Evolutionary conservation across 495 filamentous ascomycete species (phyloP).

Genomic region (Zalerion maritima): DNA sequence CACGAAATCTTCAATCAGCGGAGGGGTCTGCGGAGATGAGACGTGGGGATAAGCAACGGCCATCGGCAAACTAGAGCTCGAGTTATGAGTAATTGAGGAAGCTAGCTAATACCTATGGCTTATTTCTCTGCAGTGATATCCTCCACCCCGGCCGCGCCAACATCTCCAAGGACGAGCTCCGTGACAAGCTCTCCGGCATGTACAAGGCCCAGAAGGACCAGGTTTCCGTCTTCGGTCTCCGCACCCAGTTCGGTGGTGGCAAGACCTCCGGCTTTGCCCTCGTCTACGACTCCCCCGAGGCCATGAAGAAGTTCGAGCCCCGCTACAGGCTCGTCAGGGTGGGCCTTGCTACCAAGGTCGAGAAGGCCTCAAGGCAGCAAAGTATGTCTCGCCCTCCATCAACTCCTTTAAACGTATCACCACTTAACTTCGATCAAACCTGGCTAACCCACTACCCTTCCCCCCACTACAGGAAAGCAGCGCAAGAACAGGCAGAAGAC

Average conservation of each 20-base stretch:
- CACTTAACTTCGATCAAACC: not conserved
- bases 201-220: constrained; percentile 98
- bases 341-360: constrained; percentile 79
- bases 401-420: not conserved
- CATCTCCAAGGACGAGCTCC: constrained; percentile 97
- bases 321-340: constrained; percentile 90
- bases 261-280: constrained; percentile 98
- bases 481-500: constrained; percentile 99
- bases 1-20: too few species aligned
- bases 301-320: constrained; percentile 99
- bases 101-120: too few species aligned
- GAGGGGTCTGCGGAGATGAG: too few species aligned
- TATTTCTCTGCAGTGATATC: constrained; percentile 58
- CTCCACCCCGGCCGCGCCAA: constrained; percentile 97
- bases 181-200: constrained; percentile 78
- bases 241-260: constrained; percentile 97
- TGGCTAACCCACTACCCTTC: constrained; percentile 1
- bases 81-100: too few species aligned
- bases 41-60: too few species aligned
- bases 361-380: constrained; percentile 94
- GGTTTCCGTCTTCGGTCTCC: constrained; percentile 94
- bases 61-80: too few species aligned
- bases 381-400: constrained; percentile 53
- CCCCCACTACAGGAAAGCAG: constrained; percentile 74
- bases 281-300: constrained; percentile 92